Evolutionary conservation across 306 rosid genomes (phyloP), one percentile per base, ranked within the genome.

Genomic region (Ormosia semicastrata): DNA sequence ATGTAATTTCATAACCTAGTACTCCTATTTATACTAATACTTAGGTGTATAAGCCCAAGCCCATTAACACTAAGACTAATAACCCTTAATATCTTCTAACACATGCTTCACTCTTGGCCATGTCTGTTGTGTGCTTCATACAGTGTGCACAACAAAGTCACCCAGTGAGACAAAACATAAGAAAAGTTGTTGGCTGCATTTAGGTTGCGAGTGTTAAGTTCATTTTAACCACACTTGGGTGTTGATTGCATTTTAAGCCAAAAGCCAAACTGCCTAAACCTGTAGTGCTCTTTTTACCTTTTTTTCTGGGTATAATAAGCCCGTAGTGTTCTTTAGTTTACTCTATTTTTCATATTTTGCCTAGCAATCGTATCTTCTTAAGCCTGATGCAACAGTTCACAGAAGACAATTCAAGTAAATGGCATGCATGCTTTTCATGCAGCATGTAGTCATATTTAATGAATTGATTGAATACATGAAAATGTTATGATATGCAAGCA

Each of bases 391-490:
- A 34, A 74, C 12, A 46, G 18, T 56, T 34, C 43, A 64, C 39
- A 59, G 12, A 10, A 59, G 49, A 80, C 59, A 44, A 39, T 34
- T 77, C n/a, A 71, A 53, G 43, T 54, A 36, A 30, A 80, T 72
- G 63, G 77, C 17, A 64, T 50, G 36, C 41, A 66, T 69, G 34
- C 32, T 59, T 44, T 52, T 50, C 59, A 33, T 34, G 47, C 41
- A 62, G 33, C 47, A n/a, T 40, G 40, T 15, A 73, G 74, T 12
- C 65, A 67, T 47, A 60, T 66, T 62, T 43, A 57, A 60, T 40
- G 15, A 75, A 7, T 54, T 54, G 56, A 76, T 71, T n/a, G 41
- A 46, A 39, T 40, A 63, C 33, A 66, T 24, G 76, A 72, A 77
- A 75, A 49, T 54, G 29, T 6, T 52, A 44, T 52, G 32, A 78